A percentile compares a stretch with the other conserved stretches of the same genome.
Conservation (phyloP, 2,329 filamentous ascomycete genomes). For the Diaporthe citrichinensis region DNA sequence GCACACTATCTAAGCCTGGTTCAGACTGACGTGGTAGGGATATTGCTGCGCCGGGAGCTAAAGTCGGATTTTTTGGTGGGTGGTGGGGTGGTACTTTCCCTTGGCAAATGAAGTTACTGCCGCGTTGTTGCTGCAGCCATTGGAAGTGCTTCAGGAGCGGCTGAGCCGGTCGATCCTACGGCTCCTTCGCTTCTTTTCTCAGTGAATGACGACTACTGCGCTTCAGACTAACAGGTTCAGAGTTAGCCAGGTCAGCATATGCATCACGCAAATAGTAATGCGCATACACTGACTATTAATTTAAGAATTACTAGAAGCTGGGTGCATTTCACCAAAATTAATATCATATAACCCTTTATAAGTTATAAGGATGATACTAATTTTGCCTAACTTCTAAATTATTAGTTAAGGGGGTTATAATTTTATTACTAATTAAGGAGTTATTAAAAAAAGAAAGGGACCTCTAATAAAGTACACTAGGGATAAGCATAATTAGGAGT, state of each 20-base stretch:
- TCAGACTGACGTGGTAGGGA: not conserved
- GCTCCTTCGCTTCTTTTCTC: not conserved
- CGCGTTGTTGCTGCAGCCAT: not conserved
- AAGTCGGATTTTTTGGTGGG: not conserved
- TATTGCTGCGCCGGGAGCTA: not conserved
- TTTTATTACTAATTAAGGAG: too few relatives aligned
- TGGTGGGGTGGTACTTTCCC: not conserved
- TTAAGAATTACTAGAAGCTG: not conserved
- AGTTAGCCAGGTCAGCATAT: slow-evolving; percentile 12
- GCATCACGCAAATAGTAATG: not conserved
- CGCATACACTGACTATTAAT: not conserved
- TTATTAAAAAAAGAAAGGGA: too few relatives aligned
- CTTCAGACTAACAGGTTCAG: not conserved
- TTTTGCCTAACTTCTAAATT: too few relatives aligned
- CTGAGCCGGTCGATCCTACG: not conserved
- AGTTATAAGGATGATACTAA: too few relatives aligned
- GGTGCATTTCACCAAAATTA: too few relatives aligned
- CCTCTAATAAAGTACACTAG: too few relatives aligned
- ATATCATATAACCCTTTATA: too few relatives aligned
- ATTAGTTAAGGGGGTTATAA: too few relatives aligned
- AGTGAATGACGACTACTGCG: not conserved
- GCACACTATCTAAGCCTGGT: not conserved
- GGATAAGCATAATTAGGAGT: too few relatives aligned
- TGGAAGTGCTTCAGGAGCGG: not conserved
- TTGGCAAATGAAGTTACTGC: not conserved